Evolutionary conservation across 1,284 basidiomycete genomes (phyloP).

Genomic region (Rhodotorula glutinis): DNA sequence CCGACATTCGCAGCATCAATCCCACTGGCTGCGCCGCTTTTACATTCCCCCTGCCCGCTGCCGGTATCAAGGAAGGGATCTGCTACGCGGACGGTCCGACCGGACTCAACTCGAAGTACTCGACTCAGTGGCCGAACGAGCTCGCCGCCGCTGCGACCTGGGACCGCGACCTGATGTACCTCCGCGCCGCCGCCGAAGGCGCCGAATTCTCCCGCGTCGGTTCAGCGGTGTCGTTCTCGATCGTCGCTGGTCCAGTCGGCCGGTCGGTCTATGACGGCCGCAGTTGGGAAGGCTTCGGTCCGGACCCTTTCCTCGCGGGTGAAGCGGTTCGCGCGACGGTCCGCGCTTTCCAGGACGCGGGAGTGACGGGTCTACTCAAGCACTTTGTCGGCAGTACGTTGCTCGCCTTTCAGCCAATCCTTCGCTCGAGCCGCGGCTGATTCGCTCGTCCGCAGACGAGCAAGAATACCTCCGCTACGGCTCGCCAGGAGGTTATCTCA

Average conservation of each 20-base stretch:
- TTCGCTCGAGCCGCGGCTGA: not conserved
- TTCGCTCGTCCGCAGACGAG: not conserved
- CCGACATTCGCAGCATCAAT: not conserved
- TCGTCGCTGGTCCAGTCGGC: constrained; percentile 21
- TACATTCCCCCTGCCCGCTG: not conserved
- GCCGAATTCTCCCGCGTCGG: constrained; percentile 62
- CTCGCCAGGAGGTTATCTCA: constrained; percentile 55
- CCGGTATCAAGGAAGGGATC: not conserved
- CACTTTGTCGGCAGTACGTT: constrained; percentile 31
- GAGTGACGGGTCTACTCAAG: constrained; percentile 52
- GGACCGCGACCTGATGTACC: constrained; percentile 51
- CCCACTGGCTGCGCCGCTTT: not conserved
- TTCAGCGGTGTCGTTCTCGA: constrained; percentile 61
- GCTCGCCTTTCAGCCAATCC: too few relatives aligned
- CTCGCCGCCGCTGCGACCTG: constrained; percentile 54
- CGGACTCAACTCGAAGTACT: constrained; percentile 15
- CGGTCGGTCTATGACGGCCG: constrained; percentile 54
- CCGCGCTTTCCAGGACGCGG: constrained; percentile 64
- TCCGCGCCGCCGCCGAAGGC: constrained; percentile 51
- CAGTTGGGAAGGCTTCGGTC: constrained; percentile 81
- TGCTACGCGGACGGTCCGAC: not conserved
- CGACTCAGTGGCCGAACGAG: constrained; percentile 48
- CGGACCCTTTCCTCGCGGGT: constrained; percentile 4
- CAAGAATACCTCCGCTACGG: constrained; percentile 20
- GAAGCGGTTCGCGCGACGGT: constrained; percentile 2